A percentile compares a stretch with the other conserved stretches of the same genome.
phyloP scores from a whole-genome alignment of 2,329 filamentous ascomycete genomes.

The Metarhizium robertsii region DNA sequence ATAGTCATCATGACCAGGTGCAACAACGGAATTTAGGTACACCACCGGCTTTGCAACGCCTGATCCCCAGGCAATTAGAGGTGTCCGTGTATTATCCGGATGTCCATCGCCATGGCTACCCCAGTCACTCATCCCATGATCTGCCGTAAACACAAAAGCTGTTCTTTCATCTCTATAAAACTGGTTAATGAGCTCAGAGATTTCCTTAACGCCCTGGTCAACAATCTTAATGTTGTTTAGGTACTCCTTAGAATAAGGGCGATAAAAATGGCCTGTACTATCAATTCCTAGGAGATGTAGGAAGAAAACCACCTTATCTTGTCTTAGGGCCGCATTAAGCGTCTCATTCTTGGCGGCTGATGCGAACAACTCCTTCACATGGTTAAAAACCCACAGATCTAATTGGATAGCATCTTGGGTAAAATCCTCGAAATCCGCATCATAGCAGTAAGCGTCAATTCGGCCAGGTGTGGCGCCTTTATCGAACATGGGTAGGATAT shows the following conservation, averaged over 20 bases:
- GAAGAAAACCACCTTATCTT: constrained; percentile 92
- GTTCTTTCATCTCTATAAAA: constrained; percentile 84
- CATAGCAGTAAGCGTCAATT: constrained; percentile 78
- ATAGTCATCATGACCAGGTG: constrained; percentile 82
- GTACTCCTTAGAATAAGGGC: constrained; percentile 96
- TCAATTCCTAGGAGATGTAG: constrained; percentile 87
- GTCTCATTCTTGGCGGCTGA: constrained; percentile 70
- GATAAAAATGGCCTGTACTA: constrained; percentile 75
- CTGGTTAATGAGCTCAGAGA: constrained; percentile 68
- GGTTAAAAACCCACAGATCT: constrained; percentile 93
- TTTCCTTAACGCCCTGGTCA: constrained; percentile 79
- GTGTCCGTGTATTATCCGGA: constrained; percentile 92
- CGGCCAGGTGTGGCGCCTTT: constrained; percentile 77
- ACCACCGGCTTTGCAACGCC: constrained; percentile 70
- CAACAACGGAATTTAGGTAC: constrained; percentile 37
- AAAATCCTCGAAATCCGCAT: constrained; percentile 80
- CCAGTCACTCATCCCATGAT: constrained; percentile 99
- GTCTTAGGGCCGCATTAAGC: constrained; percentile 60
- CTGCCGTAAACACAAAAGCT: constrained; percentile 92
- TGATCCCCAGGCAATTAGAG: constrained; percentile 86
- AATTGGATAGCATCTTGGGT: constrained; percentile 70
- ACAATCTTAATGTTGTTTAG: constrained; percentile 90
- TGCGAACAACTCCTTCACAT: constrained; percentile 77
- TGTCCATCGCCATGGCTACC: constrained; percentile 98
- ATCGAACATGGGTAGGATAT: constrained; percentile 96